Percentiles rank a stretch among this genome's conserved stretches.
phyloP scores from a whole-genome alignment of 208 protist genomes.

The Acanthamoeba sp. region DNA sequence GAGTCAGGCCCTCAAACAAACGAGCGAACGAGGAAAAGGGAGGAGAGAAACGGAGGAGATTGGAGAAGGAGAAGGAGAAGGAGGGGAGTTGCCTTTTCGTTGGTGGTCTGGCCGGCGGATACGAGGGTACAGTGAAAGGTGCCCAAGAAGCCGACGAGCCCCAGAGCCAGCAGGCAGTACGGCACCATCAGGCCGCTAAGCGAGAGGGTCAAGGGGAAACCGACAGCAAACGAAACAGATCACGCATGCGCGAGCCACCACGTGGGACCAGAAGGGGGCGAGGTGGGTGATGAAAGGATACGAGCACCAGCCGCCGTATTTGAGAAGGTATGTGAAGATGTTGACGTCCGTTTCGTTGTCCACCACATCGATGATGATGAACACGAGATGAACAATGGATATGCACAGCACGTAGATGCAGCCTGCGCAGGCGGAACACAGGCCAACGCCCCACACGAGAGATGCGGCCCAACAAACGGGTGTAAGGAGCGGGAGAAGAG shows the following conservation, averaged over 20 bases:
- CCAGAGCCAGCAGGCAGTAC: conserved; percentile 77
- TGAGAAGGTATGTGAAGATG: conserved; percentile 35
- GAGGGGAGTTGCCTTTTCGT: conserved; percentile 77
- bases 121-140: conserved; percentile 79
- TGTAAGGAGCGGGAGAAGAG: neutral
- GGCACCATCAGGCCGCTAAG: conserved; percentile 51
- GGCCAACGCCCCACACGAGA: too few relatives aligned
- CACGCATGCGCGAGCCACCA: too few relatives aligned
- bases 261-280: neutral
- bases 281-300: conserved; percentile 36
- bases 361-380: conserved; percentile 46
- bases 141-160: conserved; percentile 76
- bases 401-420: conserved; percentile 47
- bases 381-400: neutral
- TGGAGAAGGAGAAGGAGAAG: neutral
- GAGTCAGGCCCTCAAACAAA: too few relatives aligned
- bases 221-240: conserved; percentile 52
- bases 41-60: too few relatives aligned
- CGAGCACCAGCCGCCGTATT: conserved; percentile 51
- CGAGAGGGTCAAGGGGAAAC: conserved; percentile 39
- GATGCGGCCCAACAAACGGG: neutral
- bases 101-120: conserved; percentile 74
- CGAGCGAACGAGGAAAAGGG: neutral
- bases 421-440: neutral
- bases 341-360: conserved; percentile 24